Evolutionary conservation across 345 rosid species (phyloP).

Genomic region (Syzygium jambos): DNA sequence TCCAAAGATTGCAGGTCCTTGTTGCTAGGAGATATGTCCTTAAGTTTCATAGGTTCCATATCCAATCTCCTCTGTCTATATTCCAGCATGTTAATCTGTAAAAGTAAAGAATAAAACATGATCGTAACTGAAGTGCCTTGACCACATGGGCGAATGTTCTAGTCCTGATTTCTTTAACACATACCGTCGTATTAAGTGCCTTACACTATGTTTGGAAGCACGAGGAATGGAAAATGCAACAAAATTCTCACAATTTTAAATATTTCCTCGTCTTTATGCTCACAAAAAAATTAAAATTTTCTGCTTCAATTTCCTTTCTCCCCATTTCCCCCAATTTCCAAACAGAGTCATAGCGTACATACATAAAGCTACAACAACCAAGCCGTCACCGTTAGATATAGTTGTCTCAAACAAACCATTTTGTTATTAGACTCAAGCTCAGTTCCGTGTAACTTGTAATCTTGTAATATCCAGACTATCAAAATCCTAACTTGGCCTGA

Average conservation of each 20-base stretch:
- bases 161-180: background rate
- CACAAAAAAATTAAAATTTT: background rate
- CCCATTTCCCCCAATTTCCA: background rate
- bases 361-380: background rate
- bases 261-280: background rate
- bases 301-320: background rate
- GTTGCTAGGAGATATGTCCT: constrained; percentile 25
- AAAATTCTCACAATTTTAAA: background rate
- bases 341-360: background rate
- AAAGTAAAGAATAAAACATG: background rate
- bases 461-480: background rate
- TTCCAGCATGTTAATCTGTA: constrained; percentile 71
- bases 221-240: background rate
- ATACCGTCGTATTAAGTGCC: background rate
- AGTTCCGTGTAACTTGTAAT: background rate
- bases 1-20: constrained; percentile 46
- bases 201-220: background rate
- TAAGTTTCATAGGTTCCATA: constrained; percentile 66
- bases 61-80: constrained; percentile 55
- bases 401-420: background rate
- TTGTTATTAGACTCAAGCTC: background rate
- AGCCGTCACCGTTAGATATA: background rate
- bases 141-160: background rate
- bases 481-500: background rate
- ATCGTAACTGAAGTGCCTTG: too few relatives aligned